Evolutionary conservation across 1,139 yeast genomes (phyloP), one percentile per base, ranked within the genome.

Genomic region (Nakaseomyces bracarensis): DNA sequence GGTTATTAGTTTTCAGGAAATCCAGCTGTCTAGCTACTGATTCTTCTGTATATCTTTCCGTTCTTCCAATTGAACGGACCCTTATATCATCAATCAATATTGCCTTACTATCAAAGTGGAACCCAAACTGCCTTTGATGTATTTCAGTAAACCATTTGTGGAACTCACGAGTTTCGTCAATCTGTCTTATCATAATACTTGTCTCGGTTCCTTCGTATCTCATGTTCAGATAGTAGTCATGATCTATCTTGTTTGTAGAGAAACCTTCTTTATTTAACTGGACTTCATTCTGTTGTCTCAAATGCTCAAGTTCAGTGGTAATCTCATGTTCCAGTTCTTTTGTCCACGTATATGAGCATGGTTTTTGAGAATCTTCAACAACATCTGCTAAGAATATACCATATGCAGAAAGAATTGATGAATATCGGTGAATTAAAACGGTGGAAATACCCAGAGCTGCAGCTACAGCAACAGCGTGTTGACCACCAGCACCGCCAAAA

Each of bases 191-290:
- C 79, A 87, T 81, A 49, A 89, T 67, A 37, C 82, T 80, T 2
- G 96, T 82, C 57, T 87, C 96, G 14, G 95, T 82, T 5, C 96
- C 96, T 47, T 77, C 76, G 59, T 84, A 89, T 54, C 93, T 72
- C 71, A 89, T 68, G 57, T 87, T 87, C 49, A 86, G 66, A 51
- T 74, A 83, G 25, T 74, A 72, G 53, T 86, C 94, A 42, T 72
- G 67, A 20, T 46, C 53, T 21, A 76, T 60, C 19, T 83, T 57
- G 74, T 82, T 3, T 54, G 51, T 3, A 46, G 43, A 18, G 77
- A 64, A 36, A 65, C 68, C 22, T 48, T 53, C 9, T 53, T 49
- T 35, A 4, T 21, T 23, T n/a, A 50, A 40, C 19, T 43, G 42
- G 1, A 19, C 15, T 3, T 28, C 26, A 2, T 60, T 50, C 6